Conservation (phyloP, 169 alveolate species). For the Toxoplasma gondii region DNA sequence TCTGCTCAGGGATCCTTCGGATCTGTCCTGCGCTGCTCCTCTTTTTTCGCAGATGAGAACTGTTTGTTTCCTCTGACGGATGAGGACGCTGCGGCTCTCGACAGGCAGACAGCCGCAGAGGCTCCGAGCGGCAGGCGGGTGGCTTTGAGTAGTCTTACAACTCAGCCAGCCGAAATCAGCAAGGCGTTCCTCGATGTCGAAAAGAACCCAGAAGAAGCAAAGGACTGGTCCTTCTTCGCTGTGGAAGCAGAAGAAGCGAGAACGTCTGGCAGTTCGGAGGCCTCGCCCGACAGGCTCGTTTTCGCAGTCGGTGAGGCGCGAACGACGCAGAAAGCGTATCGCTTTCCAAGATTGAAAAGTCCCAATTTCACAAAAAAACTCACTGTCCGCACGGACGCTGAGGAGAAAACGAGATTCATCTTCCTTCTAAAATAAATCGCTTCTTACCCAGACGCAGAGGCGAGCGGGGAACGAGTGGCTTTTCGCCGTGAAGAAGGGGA, state of each 20-base stretch:
- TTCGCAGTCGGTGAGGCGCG: slow-evolving; percentile 1
- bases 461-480: no score
- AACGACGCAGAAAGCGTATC: not conserved
- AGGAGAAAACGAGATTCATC: no score
- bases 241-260: not conserved
- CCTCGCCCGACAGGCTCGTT: not conserved
- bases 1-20: no score
- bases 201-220: not conserved
- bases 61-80: slow-evolving; percentile 42
- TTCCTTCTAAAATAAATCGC: no score
- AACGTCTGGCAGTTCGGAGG: no score
- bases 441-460: no score
- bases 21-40: no score
- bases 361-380: no score
- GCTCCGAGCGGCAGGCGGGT: not conserved
- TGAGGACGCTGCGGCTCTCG: slow-evolving; percentile 35
- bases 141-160: not conserved
- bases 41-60: slow-evolving; percentile 26
- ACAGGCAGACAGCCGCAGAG: not conserved
- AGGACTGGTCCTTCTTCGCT: not conserved
- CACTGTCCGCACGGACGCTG: no score
- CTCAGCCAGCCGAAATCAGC: not conserved
- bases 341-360: not conserved
- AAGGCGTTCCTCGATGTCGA: not conserved
- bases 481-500: no score